A percentile compares a stretch with the other conserved stretches of the same genome.
Conservation (phyloP, 176 grass and related monocot species). For the barley (Hordeum vulgare) region MorexV3_pseudomolecules_assembly NC_058524.1:531586044-531586543, state of each 20-base stretch:
- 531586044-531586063: slow-evolving; percentile 2
- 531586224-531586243: neutral
- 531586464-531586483: no score
- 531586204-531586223: neutral
- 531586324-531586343: slow-evolving; percentile 11
- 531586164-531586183: neutral
- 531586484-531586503: neutral
- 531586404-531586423: slow-evolving; percentile 46
- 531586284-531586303: neutral
- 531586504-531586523: no score
- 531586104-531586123: neutral
- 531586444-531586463: slow-evolving; percentile 28
- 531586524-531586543: neutral
- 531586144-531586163: neutral
- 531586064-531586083: neutral
- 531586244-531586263: neutral
- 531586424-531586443: slow-evolving; percentile 46
- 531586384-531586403: slow-evolving; percentile 37
- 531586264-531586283: neutral
- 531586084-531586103: neutral
- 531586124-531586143: neutral
- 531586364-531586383: slow-evolving; percentile 60
- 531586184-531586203: neutral
- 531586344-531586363: no score
- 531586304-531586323: neutral